Base-by-base conservation (phyloP, 768 basidiomycete species). In the Leccinum subgranulosum region DNA sequence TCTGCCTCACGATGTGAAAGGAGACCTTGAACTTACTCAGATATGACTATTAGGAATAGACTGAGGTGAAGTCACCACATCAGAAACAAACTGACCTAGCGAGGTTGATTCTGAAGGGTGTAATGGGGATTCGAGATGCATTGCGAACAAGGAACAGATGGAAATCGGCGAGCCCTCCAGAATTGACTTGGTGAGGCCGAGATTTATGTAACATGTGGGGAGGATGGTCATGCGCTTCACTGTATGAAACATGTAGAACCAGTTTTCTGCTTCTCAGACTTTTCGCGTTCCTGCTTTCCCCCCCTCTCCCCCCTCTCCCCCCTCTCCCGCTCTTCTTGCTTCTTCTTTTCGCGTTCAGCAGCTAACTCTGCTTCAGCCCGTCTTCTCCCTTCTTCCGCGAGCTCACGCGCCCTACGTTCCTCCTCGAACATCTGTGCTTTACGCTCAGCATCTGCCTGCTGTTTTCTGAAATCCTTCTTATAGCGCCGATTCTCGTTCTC, bases 401-500 rank as follows among this genome's bases (percentile, higher is more conserved):
- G 50, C 17, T 68, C 64, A 34, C 70, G 67, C 28, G 63, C 60
- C 23, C 29, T 60, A 11, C 64, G 68, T 53, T 73, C 72, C 53
- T 63, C 58, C 48, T 70, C 68, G 29, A 66, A 50, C 36, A 65
- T 34, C 6, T 57, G 62, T 31, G 54, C 54, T 2, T 39, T 62
- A 12, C 61, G 56, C 29, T 69, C 64, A 15, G 56, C 64, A 28
- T 62, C 64, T 46, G 59, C 54, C 36, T 60, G 63, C 6, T 69
- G 70, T 51, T 41, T 66, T 57, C 27, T 62, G 36, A 54, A 59
- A 27, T 58, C 58, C 34, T 56, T 60, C 33, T 56, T 52, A n/a
- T 65, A 64, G 9, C 54, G 69, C 51, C 61, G 45, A 43, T 72
- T 72, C 49, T 70, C 72, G 2, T 39, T 57, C 46, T 68, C 64